Base-by-base conservation (phyloP, 441 rosid species). In the Rhodomyrtus psidioides region DNA sequence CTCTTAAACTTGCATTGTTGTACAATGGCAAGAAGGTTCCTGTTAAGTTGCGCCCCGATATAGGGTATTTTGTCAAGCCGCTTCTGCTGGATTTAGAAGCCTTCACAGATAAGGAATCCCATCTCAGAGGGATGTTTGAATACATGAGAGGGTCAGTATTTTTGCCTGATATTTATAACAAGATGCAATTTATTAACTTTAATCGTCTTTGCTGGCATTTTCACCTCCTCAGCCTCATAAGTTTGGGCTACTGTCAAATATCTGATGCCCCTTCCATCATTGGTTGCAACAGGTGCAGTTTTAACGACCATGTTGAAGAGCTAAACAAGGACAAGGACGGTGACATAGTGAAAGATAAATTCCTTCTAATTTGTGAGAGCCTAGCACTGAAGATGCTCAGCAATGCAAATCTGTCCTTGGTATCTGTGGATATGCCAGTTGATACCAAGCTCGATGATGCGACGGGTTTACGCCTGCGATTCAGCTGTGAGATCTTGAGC, bases 41-140 rank as follows among this genome's bases (percentile, higher is more conserved):
- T 17, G 94, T 95, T 86, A 95, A 96, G 94, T 89, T 96, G 93
- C 90, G 96, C 84, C 99, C 99, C 82, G 97, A 97, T 90, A 95
- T 97, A 82, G 98, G 99, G 57, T 96, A 96, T 90, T 96, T 97
- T 90, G 94, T 96, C 84, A 97, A 92, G 89, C 98, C 99, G 70
- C 93, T 91, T 86, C 92, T 92, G 2, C 89, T 95, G 95, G 92
- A 91, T 89, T 74, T 90, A 86, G 94, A 93, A 85, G 89, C 90
- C 85, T 94, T 94, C 89, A 58, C 53, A 83, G 92, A 91, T 82
- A 92, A 88, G 83, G 96, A 94, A 91, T 92, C 98, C 30, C 94
- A 81, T 82, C 96, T 97, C 82, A 97, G 93, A 51, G 98, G 99
- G 87, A 95, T 97, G 99, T 97, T 96, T 55, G 98, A 96, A 90